Percentiles rank a stretch among this genome's conserved stretches.
Conservation (phyloP, 306 rosid species). For the Benincasa hispida region DNA sequence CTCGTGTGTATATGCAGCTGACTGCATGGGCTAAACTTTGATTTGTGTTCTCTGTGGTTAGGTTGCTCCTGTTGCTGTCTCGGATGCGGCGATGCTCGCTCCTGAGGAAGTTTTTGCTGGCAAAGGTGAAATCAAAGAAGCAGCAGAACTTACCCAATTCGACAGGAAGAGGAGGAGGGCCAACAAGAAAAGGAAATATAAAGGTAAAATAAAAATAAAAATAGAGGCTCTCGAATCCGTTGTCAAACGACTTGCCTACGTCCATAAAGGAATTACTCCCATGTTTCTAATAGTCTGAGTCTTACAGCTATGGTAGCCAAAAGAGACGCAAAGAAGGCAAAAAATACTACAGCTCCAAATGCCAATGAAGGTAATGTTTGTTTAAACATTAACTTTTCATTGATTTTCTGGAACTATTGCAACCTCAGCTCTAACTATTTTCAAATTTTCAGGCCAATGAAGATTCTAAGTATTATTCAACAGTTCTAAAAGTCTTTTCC, state of each 20-base stretch:
- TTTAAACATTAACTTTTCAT: not conserved
- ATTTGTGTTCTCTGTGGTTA: constrained; percentile 26
- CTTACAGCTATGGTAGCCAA: constrained; percentile 46
- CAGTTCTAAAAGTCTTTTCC: not conserved
- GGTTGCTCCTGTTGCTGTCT: constrained; percentile 92
- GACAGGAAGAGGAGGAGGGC: constrained; percentile 94
- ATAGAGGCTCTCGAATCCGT: not conserved
- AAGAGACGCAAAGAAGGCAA: constrained; percentile 31
- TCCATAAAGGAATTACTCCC: not conserved
- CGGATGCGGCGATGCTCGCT: constrained; percentile 98
- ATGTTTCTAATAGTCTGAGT: constrained; percentile 8
- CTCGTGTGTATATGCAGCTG: not conserved
- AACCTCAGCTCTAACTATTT: not conserved
- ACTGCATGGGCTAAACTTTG: constrained; percentile 7
- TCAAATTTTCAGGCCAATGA: not conserved
- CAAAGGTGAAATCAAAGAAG: constrained; percentile 88
- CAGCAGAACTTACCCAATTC: constrained; percentile 65
- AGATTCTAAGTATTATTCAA: not conserved
- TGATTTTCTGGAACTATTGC: not conserved
- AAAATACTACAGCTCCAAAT: constrained; percentile 8
- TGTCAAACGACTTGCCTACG: not conserved
- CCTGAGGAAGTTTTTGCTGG: constrained; percentile 95
- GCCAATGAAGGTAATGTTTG: constrained; percentile 28
- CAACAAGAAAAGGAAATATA: constrained; percentile 71
- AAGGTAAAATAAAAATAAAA: constrained; percentile 31